phyloP scores from a whole-genome alignment of 2,329 filamentous ascomycete genomes.

The Lachnellula cervina region DNA sequence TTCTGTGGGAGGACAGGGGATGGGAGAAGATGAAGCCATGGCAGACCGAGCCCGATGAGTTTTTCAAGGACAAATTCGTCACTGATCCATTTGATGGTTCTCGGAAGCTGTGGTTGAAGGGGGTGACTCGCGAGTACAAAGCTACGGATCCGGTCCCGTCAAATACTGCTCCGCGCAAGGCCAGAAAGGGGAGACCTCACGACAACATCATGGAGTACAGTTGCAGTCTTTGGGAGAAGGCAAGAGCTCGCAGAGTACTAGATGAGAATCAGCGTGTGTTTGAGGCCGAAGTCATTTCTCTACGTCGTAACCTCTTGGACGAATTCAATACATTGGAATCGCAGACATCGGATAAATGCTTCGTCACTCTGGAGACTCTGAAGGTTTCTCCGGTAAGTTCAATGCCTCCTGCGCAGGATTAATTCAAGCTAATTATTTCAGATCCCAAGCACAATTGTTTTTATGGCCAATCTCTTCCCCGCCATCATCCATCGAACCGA shows the following conservation, averaged over 20 bases:
- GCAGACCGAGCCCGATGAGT: constrained; percentile 37
- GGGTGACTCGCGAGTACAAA: constrained; percentile 52
- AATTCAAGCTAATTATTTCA: constrained; percentile 30
- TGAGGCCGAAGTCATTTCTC: constrained; percentile 65
- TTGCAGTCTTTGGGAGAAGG: constrained; percentile 65
- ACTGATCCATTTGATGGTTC: constrained; percentile 58
- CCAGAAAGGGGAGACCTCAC: constrained; percentile 34
- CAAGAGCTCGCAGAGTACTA: constrained; percentile 49
- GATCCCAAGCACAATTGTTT: constrained; percentile 65
- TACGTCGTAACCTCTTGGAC: constrained; percentile 81
- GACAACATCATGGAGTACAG: constrained; percentile 78
- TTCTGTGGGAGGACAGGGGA: constrained; percentile 36
- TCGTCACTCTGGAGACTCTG: constrained; percentile 72
- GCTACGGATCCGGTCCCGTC: constrained; percentile 62
- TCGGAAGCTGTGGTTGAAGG: constrained; percentile 53
- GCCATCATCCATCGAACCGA: constrained; percentile 83
- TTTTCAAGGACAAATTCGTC: constrained; percentile 50
- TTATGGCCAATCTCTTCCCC: constrained; percentile 71
- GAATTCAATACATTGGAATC: constrained; percentile 50
- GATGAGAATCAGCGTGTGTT: constrained; percentile 74
- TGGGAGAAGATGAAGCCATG: constrained; percentile 26
- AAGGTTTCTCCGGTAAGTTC: constrained; percentile 66
- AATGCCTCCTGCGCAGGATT: not conserved
- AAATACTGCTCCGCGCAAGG: constrained; percentile 45
- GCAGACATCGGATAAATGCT: constrained; percentile 47